These are phyloP conservation scores for Wallemia mellicola DNA, from an alignment of 1,284 basidiomycete species.

Conservation along the genomic window DNA sequence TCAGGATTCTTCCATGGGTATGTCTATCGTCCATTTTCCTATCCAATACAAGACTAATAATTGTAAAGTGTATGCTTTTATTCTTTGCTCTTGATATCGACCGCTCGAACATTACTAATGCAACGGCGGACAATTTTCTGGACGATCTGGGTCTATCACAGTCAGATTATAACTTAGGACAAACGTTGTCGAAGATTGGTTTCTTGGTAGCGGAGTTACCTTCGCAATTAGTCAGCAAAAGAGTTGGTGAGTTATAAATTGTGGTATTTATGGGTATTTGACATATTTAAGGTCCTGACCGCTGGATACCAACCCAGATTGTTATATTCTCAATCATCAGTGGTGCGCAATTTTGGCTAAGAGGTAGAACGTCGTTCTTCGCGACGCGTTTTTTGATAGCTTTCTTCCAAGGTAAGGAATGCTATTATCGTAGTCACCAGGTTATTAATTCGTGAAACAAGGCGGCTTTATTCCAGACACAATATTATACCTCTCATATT, in stretches of 20 bases:
- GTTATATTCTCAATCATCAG: slow-evolving; percentile 18
- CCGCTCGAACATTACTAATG: slow-evolving; percentile 26
- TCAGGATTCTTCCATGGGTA: neutral
- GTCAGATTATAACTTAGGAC: slow-evolving; percentile 34
- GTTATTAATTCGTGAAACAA: too few relatives aligned
- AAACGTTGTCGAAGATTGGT: slow-evolving; percentile 25
- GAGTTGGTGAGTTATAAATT: too few relatives aligned
- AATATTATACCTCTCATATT: slow-evolving; percentile 23
- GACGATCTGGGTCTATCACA: slow-evolving; percentile 29
- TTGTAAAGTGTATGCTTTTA: neutral
- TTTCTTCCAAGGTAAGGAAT: slow-evolving; percentile 26
- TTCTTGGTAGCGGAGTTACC: slow-evolving; percentile 29
- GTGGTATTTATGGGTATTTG: too few relatives aligned
- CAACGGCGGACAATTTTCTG: slow-evolving; percentile 37
- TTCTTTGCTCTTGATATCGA: slow-evolving; percentile 3
- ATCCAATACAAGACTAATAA: too few relatives aligned
- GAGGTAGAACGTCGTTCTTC: slow-evolving; percentile 26
- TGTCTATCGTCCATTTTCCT: too few relatives aligned
- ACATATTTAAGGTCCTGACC: too few relatives aligned
- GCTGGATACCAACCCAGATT: slow-evolving; percentile 33
- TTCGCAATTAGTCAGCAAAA: neutral
- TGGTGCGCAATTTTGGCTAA: slow-evolving; percentile 31
- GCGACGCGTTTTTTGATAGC: slow-evolving; percentile 13
- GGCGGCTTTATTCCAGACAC: slow-evolving; percentile 19
- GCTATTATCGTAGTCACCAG: too few relatives aligned